Base-by-base conservation (phyloP, 768 basidiomycete species). In the Xanthoconium purpureum region DNA sequence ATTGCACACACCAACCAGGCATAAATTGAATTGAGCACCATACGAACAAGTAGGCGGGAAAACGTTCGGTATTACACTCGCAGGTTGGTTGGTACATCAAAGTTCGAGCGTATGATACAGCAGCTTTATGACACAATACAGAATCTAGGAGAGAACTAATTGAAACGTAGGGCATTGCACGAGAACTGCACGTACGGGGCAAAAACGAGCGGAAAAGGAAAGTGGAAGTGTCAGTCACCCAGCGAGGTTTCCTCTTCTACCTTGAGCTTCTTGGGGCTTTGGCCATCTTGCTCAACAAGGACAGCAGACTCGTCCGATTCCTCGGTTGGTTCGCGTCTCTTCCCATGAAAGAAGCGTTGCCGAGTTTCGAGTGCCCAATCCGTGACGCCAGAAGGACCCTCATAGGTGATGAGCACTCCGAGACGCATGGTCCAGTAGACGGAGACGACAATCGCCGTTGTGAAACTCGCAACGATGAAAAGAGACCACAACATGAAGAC, bases 391-490 rank as follows among this genome's bases (percentile, higher is more conserved):
- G 68, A 68, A 14, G 61, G 47, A 6, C 77, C 78, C 35, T 71
- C 64, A 28, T 65, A 52, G n/a, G 71, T 68, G 35, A 78, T 60
- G 18, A 74, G 69, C 47, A 66, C 59, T 9, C 73, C 63, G 39
- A 79, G 70, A 47, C 74, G 73, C 42, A 61, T 65, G 14, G 63
- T 56, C 30, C 73, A 62, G 58, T 77, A 79, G 43, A 66, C 59
- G 43, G 59, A 65, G 36, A 73, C 49, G 38, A 64, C 55, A 37
- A 66, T 50, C 17, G 65, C 54, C 29, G 78, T 76, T 32, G 71
- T 54, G 63, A 74, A 68, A 50, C 68, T 58, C 17, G 78, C 71
- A 14, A 67, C 66, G 28, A 73, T 54, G 48, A 75, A 62, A 8
- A 72, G 66, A 17, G 66, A 67, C 55, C 72, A 64, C 4, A 78